Conservation (phyloP, 2,329 filamentous ascomycete genomes). For the Remersonia thermophila region DNA sequence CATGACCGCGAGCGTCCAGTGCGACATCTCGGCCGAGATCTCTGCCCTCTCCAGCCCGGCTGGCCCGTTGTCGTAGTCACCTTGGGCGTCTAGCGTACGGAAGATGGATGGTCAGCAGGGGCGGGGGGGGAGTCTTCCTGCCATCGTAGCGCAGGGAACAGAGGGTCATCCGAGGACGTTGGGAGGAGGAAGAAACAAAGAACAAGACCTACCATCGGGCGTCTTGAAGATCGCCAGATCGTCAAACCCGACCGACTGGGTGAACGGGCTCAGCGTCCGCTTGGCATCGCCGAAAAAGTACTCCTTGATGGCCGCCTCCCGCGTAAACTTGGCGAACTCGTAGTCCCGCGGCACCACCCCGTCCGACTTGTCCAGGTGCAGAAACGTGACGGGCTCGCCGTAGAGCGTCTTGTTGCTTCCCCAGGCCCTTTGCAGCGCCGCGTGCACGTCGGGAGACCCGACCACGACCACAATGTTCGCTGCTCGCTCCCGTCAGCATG, state of each 20-base stretch:
- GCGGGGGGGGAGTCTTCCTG: too few species aligned
- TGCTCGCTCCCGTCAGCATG: conserved; percentile 22
- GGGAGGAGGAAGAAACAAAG: not conserved
- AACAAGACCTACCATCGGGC: conserved; percentile 40
- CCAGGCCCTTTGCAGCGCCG: conserved; percentile 62
- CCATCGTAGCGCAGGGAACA: too few species aligned
- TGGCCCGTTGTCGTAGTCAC: conserved; percentile 17
- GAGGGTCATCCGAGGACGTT: too few species aligned
- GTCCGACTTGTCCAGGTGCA: conserved; percentile 73
- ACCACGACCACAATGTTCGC: conserved; percentile 75
- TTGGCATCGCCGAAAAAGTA: conserved; percentile 86
- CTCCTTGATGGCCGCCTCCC: conserved; percentile 69
- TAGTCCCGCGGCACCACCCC: conserved; percentile 71
- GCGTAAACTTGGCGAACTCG: conserved; percentile 57
- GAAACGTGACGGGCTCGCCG: conserved; percentile 59
- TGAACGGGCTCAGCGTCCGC: conserved; percentile 72
- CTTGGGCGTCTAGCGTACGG: too few species aligned
- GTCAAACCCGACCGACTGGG: conserved; percentile 69
- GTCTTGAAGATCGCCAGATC: conserved; percentile 62
- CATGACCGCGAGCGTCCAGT: conserved; percentile 76
- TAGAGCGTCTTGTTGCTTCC: conserved; percentile 39
- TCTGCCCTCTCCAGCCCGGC: conserved; percentile 48
- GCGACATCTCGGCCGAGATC: conserved; percentile 57
- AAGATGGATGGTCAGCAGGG: too few species aligned
- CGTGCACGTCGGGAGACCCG: conserved; percentile 64